These are phyloP conservation scores for Podochytrium sp. DNA, from an alignment of 192 early-diverging fungal species.

Conservation along the genomic window DNA sequence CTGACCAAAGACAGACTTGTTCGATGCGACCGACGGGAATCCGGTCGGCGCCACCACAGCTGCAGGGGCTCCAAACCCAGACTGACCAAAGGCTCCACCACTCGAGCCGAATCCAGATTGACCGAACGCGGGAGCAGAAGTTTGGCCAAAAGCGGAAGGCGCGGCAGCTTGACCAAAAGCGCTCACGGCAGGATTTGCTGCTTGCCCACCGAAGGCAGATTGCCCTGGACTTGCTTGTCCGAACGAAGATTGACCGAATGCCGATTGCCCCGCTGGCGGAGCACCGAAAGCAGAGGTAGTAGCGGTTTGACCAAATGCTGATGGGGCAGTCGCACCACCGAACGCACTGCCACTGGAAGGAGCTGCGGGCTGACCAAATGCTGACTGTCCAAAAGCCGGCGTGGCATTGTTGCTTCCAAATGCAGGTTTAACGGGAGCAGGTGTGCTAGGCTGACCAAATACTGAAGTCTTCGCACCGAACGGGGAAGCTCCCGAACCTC, in stretches of 20 bases:
- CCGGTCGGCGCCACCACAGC: background rate
- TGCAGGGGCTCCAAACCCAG: background rate
- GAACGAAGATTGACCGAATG: conserved; percentile 7
- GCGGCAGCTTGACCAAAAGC: background rate
- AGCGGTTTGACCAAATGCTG: conserved; percentile 7
- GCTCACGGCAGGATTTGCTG: background rate
- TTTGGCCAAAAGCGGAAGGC: conserved; percentile 12
- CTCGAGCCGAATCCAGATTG: conserved; percentile 14
- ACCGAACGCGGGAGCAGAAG: conserved; percentile 11
- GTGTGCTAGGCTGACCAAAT: background rate
- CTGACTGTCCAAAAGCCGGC: conserved; percentile 14
- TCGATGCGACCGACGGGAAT: background rate
- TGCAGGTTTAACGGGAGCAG: background rate
- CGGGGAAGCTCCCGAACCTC: background rate
- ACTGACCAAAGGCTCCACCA: background rate
- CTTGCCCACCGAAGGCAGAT: conserved; percentile 1
- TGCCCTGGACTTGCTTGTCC: background rate
- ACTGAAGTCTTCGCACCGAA: background rate
- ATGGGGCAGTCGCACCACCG: background rate
- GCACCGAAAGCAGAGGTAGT: conserved; percentile 5
- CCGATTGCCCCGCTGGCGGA: background rate
- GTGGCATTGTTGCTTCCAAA: conserved; percentile 12
- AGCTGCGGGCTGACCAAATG: conserved; percentile 26
- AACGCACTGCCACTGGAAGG: no score
- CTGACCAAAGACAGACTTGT: conserved; percentile 23